A percentile compares a stretch with the other conserved stretches of the same genome.
Evolutionary conservation across 192 early-diverging fungal species (phyloP).

Genomic region (Phlyctochytrium bullatum): DNA sequence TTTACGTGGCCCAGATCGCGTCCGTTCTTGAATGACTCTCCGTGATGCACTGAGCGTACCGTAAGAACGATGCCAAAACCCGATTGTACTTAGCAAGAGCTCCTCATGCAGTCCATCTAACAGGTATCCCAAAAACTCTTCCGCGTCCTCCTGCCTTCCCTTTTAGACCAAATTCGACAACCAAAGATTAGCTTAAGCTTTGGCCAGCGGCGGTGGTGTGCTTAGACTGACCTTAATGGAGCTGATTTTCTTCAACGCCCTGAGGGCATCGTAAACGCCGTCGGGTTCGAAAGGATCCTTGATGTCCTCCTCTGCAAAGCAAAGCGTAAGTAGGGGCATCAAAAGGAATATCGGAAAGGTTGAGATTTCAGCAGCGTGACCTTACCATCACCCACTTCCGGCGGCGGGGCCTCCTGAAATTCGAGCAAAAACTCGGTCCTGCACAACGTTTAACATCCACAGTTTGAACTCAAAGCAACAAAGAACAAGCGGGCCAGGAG

Average conservation of each 20-base stretch:
- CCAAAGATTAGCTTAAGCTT: slow-evolving; percentile 14
- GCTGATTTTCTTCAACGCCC: slow-evolving; percentile 74
- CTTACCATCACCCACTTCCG: no score
- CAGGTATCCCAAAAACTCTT: slow-evolving; percentile 92
- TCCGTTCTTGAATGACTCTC: background rate
- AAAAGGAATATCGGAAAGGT: no score
- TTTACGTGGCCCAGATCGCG: background rate
- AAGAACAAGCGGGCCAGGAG: background rate
- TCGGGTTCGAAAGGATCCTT: slow-evolving; percentile 85
- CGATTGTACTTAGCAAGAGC: slow-evolving; percentile 23
- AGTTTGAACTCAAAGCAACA: slow-evolving; percentile 2
- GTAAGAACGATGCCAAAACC: no score
- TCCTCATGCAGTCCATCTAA: slow-evolving; percentile 96
- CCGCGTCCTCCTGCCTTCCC: slow-evolving; percentile 95
- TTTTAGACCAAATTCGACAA: slow-evolving; percentile 8
- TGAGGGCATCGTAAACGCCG: slow-evolving; percentile 87
- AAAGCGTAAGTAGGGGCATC: background rate
- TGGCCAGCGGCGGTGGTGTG: background rate
- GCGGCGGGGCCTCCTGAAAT: slow-evolving; percentile 40
- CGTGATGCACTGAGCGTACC: slow-evolving; percentile 18
- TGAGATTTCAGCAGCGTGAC: no score
- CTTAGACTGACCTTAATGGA: slow-evolving; percentile 60
- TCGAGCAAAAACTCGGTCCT: slow-evolving; percentile 64
- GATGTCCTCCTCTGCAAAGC: slow-evolving; percentile 2
- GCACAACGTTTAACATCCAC: background rate